These are phyloP conservation scores for Diutina neorugosa DNA, from an alignment of 1,139 yeast genomes.

Conservation along the genomic window DNA sequence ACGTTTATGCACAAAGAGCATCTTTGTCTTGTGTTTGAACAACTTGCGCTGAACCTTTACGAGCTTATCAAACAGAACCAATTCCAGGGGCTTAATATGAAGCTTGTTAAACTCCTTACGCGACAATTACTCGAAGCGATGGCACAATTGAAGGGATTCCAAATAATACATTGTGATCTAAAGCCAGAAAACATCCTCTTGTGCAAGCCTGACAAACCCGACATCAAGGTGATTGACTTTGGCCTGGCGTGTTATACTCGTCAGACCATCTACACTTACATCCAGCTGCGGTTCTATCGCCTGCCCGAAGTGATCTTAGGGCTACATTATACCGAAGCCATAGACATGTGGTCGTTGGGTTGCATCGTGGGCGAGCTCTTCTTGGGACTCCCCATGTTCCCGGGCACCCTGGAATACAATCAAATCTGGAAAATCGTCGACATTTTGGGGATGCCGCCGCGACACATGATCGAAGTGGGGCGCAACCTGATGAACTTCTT, in stretches of 20 bases:
- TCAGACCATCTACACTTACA: conserved; percentile 83
- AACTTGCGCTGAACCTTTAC: conserved; percentile 77
- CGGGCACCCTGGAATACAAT: conserved; percentile 90
- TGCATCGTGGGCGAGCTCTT: conserved; percentile 92
- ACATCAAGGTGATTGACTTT: conserved; percentile 87
- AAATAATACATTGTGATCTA: conserved; percentile 88
- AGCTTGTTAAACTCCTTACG: conserved; percentile 65
- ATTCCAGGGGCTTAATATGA: conserved; percentile 80
- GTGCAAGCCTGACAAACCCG: conserved; percentile 74
- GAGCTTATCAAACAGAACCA: conserved; percentile 89
- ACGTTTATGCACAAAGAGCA: conserved; percentile 90
- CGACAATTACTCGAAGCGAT: conserved; percentile 74
- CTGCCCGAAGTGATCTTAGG: conserved; percentile 95
- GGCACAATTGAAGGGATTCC: conserved; percentile 67
- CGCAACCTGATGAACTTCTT: conserved; percentile 68
- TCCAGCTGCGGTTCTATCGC: conserved; percentile 90
- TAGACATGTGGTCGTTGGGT: conserved; percentile 98
- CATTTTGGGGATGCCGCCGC: conserved; percentile 79
- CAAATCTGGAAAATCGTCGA: conserved; percentile 76
- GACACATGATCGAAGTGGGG: conserved; percentile 96
- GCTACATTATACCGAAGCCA: conserved; percentile 78
- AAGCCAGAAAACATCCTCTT: conserved; percentile 91
- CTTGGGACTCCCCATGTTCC: conserved; percentile 86
- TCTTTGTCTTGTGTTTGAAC: conserved; percentile 82
- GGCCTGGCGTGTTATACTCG: conserved; percentile 93